Base-by-base conservation (phyloP, 768 basidiomycete genomes). In the Gloeopeniophorella convolvens region DNA sequence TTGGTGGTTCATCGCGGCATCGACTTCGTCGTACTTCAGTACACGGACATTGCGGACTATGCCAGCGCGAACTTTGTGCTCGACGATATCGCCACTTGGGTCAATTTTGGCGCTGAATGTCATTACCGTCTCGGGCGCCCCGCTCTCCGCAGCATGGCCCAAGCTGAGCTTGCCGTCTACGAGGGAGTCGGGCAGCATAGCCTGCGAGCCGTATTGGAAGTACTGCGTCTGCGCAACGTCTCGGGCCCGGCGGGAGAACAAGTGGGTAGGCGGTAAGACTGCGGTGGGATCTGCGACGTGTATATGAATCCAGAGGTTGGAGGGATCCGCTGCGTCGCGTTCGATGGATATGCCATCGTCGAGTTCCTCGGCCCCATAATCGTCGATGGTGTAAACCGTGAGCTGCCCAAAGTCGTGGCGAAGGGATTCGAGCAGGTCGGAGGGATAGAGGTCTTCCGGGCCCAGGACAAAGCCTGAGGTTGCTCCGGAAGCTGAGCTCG, bases 261-360 rank as follows among this genome's bases (percentile, higher is more conserved):
- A 57, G 63, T 94, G 85, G 1, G 72, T 73, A 0, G 86, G 87
- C 16, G 83, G 84, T 21, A 99, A 73, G 41, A 85, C 57, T 10
- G 83, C 71, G 1, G 90, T 91, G 0, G 94, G 94, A 64, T 99
- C 96, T 9, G 96, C 94, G 48, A 99, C 76, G 62, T 98, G 96
- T 21, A 85, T 73, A 59, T 97, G 94, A 10, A 95, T 63, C 95
- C 96, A 98, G 37, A 68, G 62, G 16, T 66, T 72, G 13, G 72
- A 76, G 2, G 79, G 78, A 41, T 86, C 80, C 3, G 68, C 67
- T 4, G 76, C 72, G 27, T 84, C 73, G n/a, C 68, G 62, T 56
- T 95, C 88, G 26, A 97, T 62, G 2, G 93, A 94, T 27, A 99
- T 60, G 2, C 92, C 96, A 63, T 99, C 96, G 62, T 99, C 96